Evolutionary conservation across 495 filamentous ascomycete species (phyloP), one percentile per base, ranked within the genome.

Genomic region (Xylaria palmicola): DNA sequence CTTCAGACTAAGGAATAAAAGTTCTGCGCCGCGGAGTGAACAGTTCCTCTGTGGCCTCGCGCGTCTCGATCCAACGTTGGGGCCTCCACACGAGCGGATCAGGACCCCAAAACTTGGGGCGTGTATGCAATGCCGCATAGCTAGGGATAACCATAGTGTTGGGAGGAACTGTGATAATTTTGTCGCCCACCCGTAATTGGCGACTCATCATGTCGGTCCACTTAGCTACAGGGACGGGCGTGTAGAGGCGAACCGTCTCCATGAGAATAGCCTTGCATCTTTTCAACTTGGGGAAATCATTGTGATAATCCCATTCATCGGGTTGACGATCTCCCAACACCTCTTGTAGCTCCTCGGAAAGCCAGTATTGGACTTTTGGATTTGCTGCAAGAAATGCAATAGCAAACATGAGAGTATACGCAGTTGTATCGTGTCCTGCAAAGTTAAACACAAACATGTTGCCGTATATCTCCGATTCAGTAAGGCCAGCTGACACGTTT

Each of bases 341-440:
- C 13, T 19, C 2, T 24, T 37, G 39, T 44, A 74, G 19, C 29
- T 71, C 62, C 37, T 66, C 56, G 24, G 59, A 44, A 26, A 78
- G n/a, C 69, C 62, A 72, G 4, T 65, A 60, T 60, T 86, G 83
- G 60, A 70, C 79, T 19, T 77, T 45, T 0, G 80, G 78, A 59
- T 82, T 65, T 0, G 71, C 66, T 0, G 83, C 78, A 5, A 86
- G 62, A n/a, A 83, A 68, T 6, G 71, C 63, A 1, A 82, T 49
- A 1, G 80, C 74, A 61, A 79, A 82, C 0, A 76, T 73, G 19
- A 86, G 64, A 0, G 78, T 81, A 36, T 78, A 79, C 0, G 81
- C 77, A 0, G 79, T 82, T 0, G 83, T 84, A 49, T 86, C 83
- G 62, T 81, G 80, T 0, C 83, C 83, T 1, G 83, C 85, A 24